Evolutionary conservation across 2,329 filamentous ascomycete species (phyloP).

Genomic region (Pleomassaria siparia): DNA sequence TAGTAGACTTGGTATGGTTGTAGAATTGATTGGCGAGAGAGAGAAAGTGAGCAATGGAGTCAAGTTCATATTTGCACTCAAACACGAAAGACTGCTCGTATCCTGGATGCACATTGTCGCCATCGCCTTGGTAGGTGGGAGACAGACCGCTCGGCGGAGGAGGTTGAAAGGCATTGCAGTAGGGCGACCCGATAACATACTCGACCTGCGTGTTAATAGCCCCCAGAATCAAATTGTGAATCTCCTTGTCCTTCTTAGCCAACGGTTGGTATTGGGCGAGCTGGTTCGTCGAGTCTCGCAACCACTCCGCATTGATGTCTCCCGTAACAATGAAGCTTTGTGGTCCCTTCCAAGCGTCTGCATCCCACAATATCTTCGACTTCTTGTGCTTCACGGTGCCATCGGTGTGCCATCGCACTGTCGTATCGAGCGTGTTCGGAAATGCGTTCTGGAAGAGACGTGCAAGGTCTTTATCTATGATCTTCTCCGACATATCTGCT

Average conservation of each 20-base stretch:
- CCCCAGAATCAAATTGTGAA: slow-evolving; percentile 80
- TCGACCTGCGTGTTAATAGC: slow-evolving; percentile 96
- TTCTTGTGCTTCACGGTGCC: slow-evolving; percentile 50
- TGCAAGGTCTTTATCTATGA: slow-evolving; percentile 84
- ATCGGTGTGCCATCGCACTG: slow-evolving; percentile 81
- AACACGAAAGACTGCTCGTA: slow-evolving; percentile 88
- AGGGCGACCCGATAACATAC: slow-evolving; percentile 90
- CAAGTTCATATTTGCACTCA: slow-evolving; percentile 98
- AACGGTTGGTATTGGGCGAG: slow-evolving; percentile 85
- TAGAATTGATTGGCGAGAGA: slow-evolving; percentile 84
- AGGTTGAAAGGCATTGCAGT: slow-evolving; percentile 98
- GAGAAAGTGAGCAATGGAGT: slow-evolving; percentile 91
- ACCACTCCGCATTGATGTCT: slow-evolving; percentile 91
- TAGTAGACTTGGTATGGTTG: slow-evolving; percentile 72
- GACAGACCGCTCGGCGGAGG: slow-evolving; percentile 78
- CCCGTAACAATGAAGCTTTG: slow-evolving; percentile 94
- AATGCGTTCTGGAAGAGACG: slow-evolving; percentile 94
- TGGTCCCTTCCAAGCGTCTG: slow-evolving; percentile 73
- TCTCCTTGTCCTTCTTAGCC: slow-evolving; percentile 75
- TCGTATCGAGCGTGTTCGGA: slow-evolving; percentile 88
- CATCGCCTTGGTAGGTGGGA: slow-evolving; percentile 74
- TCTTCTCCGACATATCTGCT: slow-evolving; percentile 72
- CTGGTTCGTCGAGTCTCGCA: slow-evolving; percentile 92
- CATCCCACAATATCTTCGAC: slow-evolving; percentile 32
- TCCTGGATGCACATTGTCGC: slow-evolving; percentile 79